Evolutionary conservation across 208 protist species (phyloP), one percentile per base, ranked within the genome.

Genomic region (Leishmania amazonensis): DNA sequence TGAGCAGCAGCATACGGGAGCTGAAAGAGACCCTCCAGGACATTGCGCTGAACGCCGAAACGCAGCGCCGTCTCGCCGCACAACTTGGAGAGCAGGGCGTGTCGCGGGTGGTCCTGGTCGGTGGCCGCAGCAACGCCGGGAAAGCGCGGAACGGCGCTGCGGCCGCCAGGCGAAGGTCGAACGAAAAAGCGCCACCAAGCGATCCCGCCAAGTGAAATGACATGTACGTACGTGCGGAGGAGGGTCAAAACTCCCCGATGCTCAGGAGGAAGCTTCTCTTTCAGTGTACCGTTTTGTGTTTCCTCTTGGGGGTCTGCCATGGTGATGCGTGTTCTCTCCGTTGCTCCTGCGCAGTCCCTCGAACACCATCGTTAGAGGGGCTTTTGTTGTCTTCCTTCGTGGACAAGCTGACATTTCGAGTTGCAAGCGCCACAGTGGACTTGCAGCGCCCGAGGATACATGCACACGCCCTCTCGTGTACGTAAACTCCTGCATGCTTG

Each of bases 11-110:
- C 57, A 95, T 97, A 58, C 73, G 70, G 51, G 90, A 94, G 31
- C 53, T 93, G 24, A 79, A 91, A 42, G 89, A 91, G 42, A 91
- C 87, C n/a, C 80, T 96, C 49, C 85, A 85, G 31, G 92, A 97
- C 8, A 86, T 97, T 49, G 79, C 87, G n/a, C 76, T 90, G 38
- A 97, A 95, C 75, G 19, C 91, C 3, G 57, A 81, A 17, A 89
- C 90, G 74, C 86, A 88, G 53, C 79, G 78, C 35, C 84, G 85
- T 15, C 67, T 96, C 42, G 64, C 79, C 51, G 67, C 71, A 31
- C 68, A 76, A 78, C 75, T 96, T 42, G 91, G 86, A 0, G 81
- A 81, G 7, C 82, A 88, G 28, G 49, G 53, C 1, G 87, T 75
- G 13, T 67, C 87, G 17, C 81, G 68, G 31, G 31, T 92, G 21